phyloP scores from a whole-genome alignment of 2,329 filamentous ascomycete species.

The Aspergillus floridensis region DNA sequence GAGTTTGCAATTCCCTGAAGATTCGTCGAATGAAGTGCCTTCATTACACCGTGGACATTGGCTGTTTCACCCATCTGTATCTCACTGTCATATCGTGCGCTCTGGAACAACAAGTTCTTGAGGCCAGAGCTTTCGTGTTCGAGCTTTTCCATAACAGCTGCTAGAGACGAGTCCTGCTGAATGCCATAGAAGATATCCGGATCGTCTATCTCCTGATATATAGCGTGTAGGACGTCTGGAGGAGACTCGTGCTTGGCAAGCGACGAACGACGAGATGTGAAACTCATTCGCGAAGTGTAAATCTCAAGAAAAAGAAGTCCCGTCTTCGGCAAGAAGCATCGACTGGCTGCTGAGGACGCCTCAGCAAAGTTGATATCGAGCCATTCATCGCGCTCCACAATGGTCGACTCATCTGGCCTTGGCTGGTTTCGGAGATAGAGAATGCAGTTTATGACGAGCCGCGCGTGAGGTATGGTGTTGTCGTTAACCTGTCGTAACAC shows the following conservation, averaged over 20 bases:
- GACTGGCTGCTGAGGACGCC: conserved; percentile 68
- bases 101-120: conserved; percentile 85
- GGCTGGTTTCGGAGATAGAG: conserved; percentile 85
- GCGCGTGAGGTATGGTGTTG: conserved; percentile 60
- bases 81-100: conserved; percentile 85
- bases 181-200: conserved; percentile 95
- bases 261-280: conserved; percentile 67
- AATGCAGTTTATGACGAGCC: conserved; percentile 72
- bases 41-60: conserved; percentile 69
- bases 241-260: conserved; percentile 54
- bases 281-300: conserved; percentile 55
- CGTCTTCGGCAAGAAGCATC: conserved; percentile 82
- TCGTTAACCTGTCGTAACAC: conserved; percentile 56
- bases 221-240: conserved; percentile 68
- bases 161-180: conserved; percentile 71
- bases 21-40: conserved; percentile 75
- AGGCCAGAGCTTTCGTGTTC: conserved; percentile 86
- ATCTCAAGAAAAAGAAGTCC: conserved; percentile 82
- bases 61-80: conserved; percentile 58
- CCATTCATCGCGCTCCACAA: conserved; percentile 78
- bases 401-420: conserved; percentile 70
- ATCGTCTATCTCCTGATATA: conserved; percentile 92
- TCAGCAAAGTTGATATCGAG: conserved; percentile 74
- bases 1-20: conserved; percentile 82
- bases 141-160: conserved; percentile 74